phyloP scores from a whole-genome alignment of 202 grass and related monocot species.

The Panicum hallii region DNA sequence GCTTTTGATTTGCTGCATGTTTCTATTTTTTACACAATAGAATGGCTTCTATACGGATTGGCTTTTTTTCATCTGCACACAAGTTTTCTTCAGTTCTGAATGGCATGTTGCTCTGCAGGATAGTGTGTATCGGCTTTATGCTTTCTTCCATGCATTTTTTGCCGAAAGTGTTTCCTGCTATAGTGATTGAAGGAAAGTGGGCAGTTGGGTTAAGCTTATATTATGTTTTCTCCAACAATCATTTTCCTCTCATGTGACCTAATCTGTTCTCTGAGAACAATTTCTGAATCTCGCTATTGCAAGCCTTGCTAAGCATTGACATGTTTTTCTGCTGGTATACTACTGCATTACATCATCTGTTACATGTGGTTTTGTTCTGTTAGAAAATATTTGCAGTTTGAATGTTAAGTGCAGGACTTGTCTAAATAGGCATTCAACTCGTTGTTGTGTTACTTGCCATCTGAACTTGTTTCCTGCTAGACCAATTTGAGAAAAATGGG shows the following conservation, averaged over 20 bases:
- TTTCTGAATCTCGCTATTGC: not conserved
- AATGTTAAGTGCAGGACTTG: constrained; percentile 10
- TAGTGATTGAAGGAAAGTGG: constrained; percentile 61
- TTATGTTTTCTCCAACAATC: constrained; percentile 78
- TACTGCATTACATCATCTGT: not conserved
- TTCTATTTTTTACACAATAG: not conserved
- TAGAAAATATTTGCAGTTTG: not conserved
- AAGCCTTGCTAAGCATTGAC: not conserved
- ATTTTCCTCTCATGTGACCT: constrained; percentile 58
- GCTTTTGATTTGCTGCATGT: not conserved
- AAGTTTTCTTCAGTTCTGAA: too few species aligned
- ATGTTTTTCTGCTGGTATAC: not conserved
- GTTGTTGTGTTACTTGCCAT: not conserved
- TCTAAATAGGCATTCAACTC: constrained; percentile 1
- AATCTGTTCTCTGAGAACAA: too few species aligned
- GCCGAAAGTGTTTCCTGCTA: constrained; percentile 76
- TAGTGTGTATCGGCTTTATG: constrained; percentile 73
- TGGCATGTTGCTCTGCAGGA: constrained; percentile 43
- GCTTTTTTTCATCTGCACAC: not conserved
- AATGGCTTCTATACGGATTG: too few species aligned
- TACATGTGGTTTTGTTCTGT: not conserved
- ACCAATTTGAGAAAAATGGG: constrained; percentile 39
- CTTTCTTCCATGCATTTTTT: constrained; percentile 39
- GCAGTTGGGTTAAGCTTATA: constrained; percentile 68
- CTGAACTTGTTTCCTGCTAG: constrained; percentile 31